Evolutionary conservation across 2,329 filamentous ascomycete genomes (phyloP), one percentile per base, ranked within the genome.

Genomic region (Alternaria brassicicola): DNA sequence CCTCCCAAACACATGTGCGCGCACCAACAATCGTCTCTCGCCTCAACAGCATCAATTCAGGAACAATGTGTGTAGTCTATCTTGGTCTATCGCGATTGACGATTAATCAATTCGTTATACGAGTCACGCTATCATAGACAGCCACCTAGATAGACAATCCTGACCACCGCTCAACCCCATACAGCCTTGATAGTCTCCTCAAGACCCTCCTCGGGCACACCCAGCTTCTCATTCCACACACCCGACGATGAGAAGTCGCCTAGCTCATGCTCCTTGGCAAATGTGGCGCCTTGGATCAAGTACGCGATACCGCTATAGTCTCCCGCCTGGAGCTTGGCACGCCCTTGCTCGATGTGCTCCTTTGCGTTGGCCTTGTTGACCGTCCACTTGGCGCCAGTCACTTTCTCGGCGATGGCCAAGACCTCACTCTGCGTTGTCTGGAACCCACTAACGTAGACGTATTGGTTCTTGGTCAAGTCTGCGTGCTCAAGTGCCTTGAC

Each of bases 351-450:
- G 26, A 72, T 62, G 23, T 74, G 67, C 10, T 73, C 66, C 30
- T 73, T 66, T 15, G 75, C 72, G 3, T 73, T 77, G 10, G 74
- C 70, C 13, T 73, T 73, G 3, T 77, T 79, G 2, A 87, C 77
- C 0, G 78, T 76, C 79, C 82, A 88, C 59, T 83, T 83, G 17
- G 76, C 68, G 2, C 81, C 82, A 0, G 83, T 84, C 10, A 80
- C 75, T 55, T 83, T 81, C 73, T 90, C 85, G 2, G 85, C 75
- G 0, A 80, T 70, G 12, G 76, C 72, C 1, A 89, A 68, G 2
- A 90, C 73, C 62, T 89, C 80, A 17, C 84, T 84, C 73, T 89
- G 86, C 1, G 83, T 82, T 0, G 83, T 81, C 28, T 82, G 82
- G 64, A 88, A 85, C 0, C 83, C 86, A 3, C 85, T 82, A 15